These are phyloP conservation scores for Ilyonectria sp. DNA, from an alignment of 2,329 filamentous ascomycete genomes.

Conservation along the genomic window DNA sequence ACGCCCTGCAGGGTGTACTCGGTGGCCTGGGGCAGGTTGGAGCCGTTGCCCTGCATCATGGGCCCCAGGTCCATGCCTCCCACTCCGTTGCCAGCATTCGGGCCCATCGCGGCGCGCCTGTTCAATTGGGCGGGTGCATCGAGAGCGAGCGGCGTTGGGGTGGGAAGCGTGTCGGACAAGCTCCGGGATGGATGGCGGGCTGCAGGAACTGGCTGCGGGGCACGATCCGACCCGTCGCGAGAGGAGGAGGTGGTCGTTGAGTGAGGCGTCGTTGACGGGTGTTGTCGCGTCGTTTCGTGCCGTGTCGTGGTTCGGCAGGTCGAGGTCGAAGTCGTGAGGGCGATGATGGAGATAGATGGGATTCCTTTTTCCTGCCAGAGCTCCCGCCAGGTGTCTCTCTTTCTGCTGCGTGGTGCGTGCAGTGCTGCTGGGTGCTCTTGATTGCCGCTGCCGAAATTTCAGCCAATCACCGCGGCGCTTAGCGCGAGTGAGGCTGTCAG, in stretches of 20 bases:
- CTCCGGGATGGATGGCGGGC: slow-evolving; percentile 36
- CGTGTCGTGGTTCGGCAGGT: slow-evolving; percentile 2
- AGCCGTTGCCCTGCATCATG: slow-evolving; percentile 62
- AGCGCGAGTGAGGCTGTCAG: slow-evolving; percentile 44
- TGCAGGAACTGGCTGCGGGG: slow-evolving; percentile 33
- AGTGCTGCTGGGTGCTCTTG: slow-evolving; percentile 37
- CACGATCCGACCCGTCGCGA: slow-evolving; percentile 10
- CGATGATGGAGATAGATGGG: slow-evolving; percentile 20
- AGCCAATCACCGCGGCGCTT: slow-evolving; percentile 45
- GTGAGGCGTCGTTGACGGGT: background rate
- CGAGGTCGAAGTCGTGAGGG: slow-evolving; percentile 9
- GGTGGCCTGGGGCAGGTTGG: slow-evolving; percentile 70
- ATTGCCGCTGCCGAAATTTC: slow-evolving; percentile 43
- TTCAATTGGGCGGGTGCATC: slow-evolving; percentile 56
- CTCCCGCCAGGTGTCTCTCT: slow-evolving; percentile 40
- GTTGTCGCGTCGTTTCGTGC: background rate
- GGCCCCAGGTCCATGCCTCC: slow-evolving; percentile 62
- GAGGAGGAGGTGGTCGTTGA: background rate
- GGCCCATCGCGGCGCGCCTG: slow-evolving; percentile 59
- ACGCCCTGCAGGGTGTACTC: slow-evolving; percentile 81
- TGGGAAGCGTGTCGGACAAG: slow-evolving; percentile 41
- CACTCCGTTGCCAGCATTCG: slow-evolving; percentile 62
- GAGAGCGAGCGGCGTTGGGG: slow-evolving; percentile 50
- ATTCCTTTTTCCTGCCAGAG: slow-evolving; percentile 36
- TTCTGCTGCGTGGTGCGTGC: slow-evolving; percentile 34